These are phyloP conservation scores for Ceratobasidium sp. DNA, from an alignment of 1,284 basidiomycete species.

Conservation along the genomic window DNA sequence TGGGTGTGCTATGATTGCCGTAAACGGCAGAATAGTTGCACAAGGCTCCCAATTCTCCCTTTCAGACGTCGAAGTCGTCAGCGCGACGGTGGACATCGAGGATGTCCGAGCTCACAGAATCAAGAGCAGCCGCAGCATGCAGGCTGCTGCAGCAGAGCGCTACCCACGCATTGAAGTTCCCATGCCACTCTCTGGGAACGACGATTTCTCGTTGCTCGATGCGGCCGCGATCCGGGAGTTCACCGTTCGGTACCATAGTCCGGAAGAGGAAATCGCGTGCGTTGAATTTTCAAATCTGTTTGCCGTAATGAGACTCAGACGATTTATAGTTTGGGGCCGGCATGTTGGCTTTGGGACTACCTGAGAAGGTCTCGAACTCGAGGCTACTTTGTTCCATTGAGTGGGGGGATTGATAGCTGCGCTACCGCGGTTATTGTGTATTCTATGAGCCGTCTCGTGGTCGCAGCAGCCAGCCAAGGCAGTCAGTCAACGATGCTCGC, in stretches of 20 bases:
- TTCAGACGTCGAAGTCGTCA: slow-evolving; percentile 94
- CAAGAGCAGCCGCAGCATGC: slow-evolving; percentile 86
- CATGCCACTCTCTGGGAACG: slow-evolving; percentile 79
- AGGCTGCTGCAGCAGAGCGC: slow-evolving; percentile 79
- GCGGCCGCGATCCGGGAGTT: slow-evolving; percentile 62
- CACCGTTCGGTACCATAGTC: slow-evolving; percentile 82
- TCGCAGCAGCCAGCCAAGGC: slow-evolving; percentile 76
- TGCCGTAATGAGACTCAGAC: slow-evolving; percentile 12
- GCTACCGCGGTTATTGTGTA: slow-evolving; percentile 95
- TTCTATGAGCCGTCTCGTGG: slow-evolving; percentile 95
- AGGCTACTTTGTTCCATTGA: slow-evolving; percentile 96
- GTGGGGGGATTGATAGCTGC: slow-evolving; percentile 98
- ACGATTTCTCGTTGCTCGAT: slow-evolving; percentile 72
- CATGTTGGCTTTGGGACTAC: slow-evolving; percentile 99
- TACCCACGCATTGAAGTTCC: slow-evolving; percentile 85
- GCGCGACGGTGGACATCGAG: slow-evolving; percentile 95
- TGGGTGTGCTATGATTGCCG: slow-evolving; percentile 94
- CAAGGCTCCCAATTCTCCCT: slow-evolving; percentile 98
- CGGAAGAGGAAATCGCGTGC: slow-evolving; percentile 98
- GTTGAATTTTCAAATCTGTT: slow-evolving; percentile 55
- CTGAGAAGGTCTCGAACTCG: slow-evolving; percentile 92
- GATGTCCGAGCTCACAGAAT: slow-evolving; percentile 91
- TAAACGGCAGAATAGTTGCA: slow-evolving; percentile 92
- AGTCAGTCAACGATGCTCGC: slow-evolving; percentile 63
- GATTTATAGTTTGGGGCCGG: slow-evolving; percentile 83